Evolutionary conservation across 148 eudicot species (phyloP), one percentile per base, ranked within the genome.

Genomic region (Fagopyrum esculentum): DNA sequence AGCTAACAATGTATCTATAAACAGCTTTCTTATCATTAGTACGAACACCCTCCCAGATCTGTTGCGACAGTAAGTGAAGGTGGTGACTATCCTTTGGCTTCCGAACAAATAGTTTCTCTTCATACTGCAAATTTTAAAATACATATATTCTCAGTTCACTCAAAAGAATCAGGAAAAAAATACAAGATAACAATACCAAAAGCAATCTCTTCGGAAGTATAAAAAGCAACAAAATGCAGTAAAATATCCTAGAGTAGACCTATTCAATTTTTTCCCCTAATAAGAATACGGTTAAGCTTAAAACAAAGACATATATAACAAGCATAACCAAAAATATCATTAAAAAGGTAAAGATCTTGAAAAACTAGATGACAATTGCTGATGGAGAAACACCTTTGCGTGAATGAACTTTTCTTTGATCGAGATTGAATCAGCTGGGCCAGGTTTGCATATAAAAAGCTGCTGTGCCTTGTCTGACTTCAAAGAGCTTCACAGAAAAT

Each of bases 321-420:
- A 30, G 47, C 71, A 40, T 43, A 17, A 15, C 11, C 45, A 35
- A 5, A 40, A 13, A 64, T 64, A 64, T 13, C 45, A 66, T 13
- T 9, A 66, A 5, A 15, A 9, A 43, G 43, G 45, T 43, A 0
- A 35, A 13, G 30, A n/a, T 40, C 6, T 9, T 40, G 4, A 63
- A 63, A 9, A 40, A 66, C 12, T 6, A 66, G 71, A 66, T 6
- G 47, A 40, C 13, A 66, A 19, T 66, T 29, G 43, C 43, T 61
- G 13, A 40, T 2, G 15, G 45, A 63, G 29, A 48, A 35, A 57
- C 72, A 94, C 98, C 96, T 94, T 94, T 72, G 93, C 97, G 82
- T 94, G 97, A 81, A 94, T 94, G 82, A 94, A 94, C 80, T 94
- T 92, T 82, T 94, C 98, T 84, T 94, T 94, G 26, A 87, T 81